phyloP scores from a whole-genome alignment of 495 filamentous ascomycete genomes.

The Aspergillus wentii region DNA sequence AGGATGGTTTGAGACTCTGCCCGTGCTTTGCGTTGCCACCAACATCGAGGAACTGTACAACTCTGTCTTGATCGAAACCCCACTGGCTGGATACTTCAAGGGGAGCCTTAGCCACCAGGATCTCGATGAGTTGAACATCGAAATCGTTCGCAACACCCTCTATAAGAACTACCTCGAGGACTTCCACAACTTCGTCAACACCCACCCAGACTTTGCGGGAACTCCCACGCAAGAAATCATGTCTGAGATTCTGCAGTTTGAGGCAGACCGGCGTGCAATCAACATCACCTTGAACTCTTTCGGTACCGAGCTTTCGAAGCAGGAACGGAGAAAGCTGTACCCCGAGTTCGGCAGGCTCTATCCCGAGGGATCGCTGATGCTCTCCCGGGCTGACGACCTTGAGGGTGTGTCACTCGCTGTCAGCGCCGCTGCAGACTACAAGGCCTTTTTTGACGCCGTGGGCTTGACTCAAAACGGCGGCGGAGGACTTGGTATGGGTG shows the following conservation, averaged over 20 bases:
- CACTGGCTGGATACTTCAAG: slow-evolving; percentile 95
- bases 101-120: slow-evolving; percentile 90
- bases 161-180: slow-evolving; percentile 99
- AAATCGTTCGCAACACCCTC: slow-evolving; percentile 96
- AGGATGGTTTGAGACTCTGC: slow-evolving; percentile 98
- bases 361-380: slow-evolving; percentile 90
- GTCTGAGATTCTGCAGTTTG: slow-evolving; percentile 91
- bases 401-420: slow-evolving; percentile 91
- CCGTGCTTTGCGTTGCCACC: slow-evolving; percentile 92
- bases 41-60: slow-evolving; percentile 99
- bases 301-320: slow-evolving; percentile 92
- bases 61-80: slow-evolving; percentile 93
- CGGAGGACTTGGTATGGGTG: slow-evolving; percentile 81
- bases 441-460: slow-evolving; percentile 88
- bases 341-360: slow-evolving; percentile 86
- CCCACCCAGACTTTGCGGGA: slow-evolving; percentile 74
- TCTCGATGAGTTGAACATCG: slow-evolving; percentile 97
- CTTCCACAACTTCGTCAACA: slow-evolving; percentile 88
- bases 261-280: slow-evolving; percentile 93
- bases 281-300: slow-evolving; percentile 99
- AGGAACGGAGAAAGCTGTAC: slow-evolving; percentile 93
- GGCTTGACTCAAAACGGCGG: slow-evolving; percentile 71
- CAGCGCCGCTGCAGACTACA: slow-evolving; percentile 87
- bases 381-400: slow-evolving; percentile 91
- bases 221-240: slow-evolving; percentile 92